Percentiles rank a stretch among this genome's conserved stretches.
Conservation (phyloP, 78 protist genomes). For the Dictyostelium purpureum region DNA sequence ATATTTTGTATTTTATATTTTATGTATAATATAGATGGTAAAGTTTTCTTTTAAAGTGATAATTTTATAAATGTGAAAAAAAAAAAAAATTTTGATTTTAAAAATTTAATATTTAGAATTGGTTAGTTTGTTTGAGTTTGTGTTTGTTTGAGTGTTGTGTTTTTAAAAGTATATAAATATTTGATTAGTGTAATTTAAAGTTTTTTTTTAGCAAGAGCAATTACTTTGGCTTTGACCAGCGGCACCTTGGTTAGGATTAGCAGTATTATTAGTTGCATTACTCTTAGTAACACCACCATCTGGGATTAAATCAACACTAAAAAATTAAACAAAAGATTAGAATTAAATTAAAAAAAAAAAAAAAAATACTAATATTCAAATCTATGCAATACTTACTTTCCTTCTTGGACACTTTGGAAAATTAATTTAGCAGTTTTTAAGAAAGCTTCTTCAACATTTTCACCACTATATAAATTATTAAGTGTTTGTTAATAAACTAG, state of each 20-base stretch:
- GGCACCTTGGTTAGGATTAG: background rate
- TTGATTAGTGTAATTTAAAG: no score
- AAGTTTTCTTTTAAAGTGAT: no score
- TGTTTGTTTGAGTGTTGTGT: no score
- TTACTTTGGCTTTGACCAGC: background rate
- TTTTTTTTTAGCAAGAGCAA: background rate
- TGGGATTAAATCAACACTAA: slow-evolving; percentile 69
- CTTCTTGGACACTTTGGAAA: slow-evolving; percentile 82
- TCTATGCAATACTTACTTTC: slow-evolving; percentile 27
- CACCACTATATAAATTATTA: slow-evolving; percentile 25
- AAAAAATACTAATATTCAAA: no score
- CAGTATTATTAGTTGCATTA: background rate
- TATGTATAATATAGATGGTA: no score
- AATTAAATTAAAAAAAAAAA: no score
- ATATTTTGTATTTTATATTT: no score
- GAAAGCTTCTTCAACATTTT: slow-evolving; percentile 86
- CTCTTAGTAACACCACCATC: slow-evolving; percentile 62
- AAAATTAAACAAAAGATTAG: background rate
- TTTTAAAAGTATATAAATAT: no score
- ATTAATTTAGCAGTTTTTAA: slow-evolving; percentile 80
- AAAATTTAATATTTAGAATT: no score
- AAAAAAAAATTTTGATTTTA: no score
- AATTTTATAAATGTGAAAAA: no score
- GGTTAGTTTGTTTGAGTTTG: no score
- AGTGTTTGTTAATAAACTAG: background rate